Evolutionary conservation across 768 basidiomycete species (phyloP), one percentile per base, ranked within the genome.

Genomic region (Tricholoma sp.): DNA sequence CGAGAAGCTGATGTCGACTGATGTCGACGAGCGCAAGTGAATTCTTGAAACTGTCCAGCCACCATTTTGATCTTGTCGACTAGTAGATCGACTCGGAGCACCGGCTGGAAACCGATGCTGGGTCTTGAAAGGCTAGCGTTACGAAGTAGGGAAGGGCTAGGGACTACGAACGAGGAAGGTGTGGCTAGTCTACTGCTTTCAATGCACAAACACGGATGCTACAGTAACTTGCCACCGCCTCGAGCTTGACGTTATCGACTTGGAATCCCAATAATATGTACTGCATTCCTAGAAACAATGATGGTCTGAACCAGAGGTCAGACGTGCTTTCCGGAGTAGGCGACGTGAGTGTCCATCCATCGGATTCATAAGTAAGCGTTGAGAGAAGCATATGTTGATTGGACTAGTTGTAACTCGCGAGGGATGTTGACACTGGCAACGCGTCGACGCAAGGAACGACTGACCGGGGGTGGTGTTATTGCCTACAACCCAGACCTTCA

Each of bases 1-100:
- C n/a, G 79, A 82, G 64, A 81, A 81, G 63, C 79, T 79, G 0
- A 80, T 81, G 78, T 79, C 79, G 1, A 81, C 79, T 18, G 75
- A 78, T 58, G 70, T 74, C 27, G 76, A 74, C 41, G 80, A 80
- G 60, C 79, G 76, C 60, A 70, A 76, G 22, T 61, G 66, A 4
- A 81, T 82, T 53, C 63, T 79, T 18, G 73, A 77, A 34, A 72
- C 79, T 0, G 77, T 78, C 7, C 63, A 77, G 76, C 0, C 77
- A 76, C 47, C 75, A 81, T 66, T 81, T 80, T 60, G 79, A 81
- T 59, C 73, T 81, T 5, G 79, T 82, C 50, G 80, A 81, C 60
- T 82, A 79, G 76, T 82, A 79, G 80, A 72, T 82, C 57, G 72
- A 77, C 37, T 71, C 78, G 16, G 67, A 73, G n/a, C n/a, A n/a